Percentiles rank a stretch among this genome's conserved stretches.
Evolutionary conservation across 2,329 filamentous ascomycete species (phyloP).

Genomic region (Epichloe brachyelytri): DNA sequence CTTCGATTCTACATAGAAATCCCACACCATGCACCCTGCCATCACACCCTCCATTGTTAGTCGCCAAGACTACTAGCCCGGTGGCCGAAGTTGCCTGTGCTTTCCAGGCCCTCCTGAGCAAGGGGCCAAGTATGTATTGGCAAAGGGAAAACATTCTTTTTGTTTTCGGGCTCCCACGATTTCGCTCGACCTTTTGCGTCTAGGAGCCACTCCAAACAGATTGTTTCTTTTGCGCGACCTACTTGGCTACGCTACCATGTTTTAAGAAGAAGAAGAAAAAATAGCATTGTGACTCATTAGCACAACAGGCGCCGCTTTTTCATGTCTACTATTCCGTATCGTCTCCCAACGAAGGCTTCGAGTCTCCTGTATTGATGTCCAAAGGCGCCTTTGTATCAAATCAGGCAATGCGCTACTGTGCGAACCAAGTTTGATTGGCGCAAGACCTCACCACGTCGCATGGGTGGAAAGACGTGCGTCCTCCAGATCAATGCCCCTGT

Average conservation of each 20-base stretch:
- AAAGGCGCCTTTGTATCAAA: slow-evolving; percentile 11
- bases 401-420: slow-evolving; percentile 5
- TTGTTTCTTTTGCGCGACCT: too few species aligned
- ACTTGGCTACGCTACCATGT: neutral
- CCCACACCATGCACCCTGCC: neutral
- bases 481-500: slow-evolving; percentile 1
- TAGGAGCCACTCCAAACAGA: too few species aligned
- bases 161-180: too few species aligned
- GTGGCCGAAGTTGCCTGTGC: neutral
- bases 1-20: neutral
- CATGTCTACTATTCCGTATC: neutral
- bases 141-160: too few species aligned
- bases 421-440: slow-evolving; percentile 8
- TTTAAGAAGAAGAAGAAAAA: neutral
- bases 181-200: too few species aligned
- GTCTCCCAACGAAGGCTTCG: slow-evolving; percentile 10
- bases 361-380: slow-evolving; percentile 14
- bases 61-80: neutral
- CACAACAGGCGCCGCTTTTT: neutral
- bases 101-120: neutral
- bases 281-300: slow-evolving; percentile 7
- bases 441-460: slow-evolving; percentile 6
- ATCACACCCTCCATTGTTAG: neutral
- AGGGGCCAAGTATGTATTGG: neutral
- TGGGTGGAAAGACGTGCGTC: neutral